Base-by-base conservation (phyloP, 768 basidiomycete genomes). In the Tricholoma flavovirens region DNA sequence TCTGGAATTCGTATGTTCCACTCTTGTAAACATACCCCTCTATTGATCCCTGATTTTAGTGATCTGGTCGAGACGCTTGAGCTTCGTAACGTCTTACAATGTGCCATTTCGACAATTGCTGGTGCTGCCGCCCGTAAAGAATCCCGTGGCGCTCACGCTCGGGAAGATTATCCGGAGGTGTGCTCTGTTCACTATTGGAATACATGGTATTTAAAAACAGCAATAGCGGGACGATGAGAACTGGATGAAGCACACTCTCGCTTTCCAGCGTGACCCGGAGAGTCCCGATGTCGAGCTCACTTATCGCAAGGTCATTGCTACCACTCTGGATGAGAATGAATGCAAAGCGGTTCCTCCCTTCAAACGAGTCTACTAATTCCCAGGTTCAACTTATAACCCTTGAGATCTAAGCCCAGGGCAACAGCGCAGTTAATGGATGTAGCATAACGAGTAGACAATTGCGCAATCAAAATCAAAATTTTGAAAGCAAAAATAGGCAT, bases 41-140 rank as follows among this genome's bases (percentile, higher is more conserved):
- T 33, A 56, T 30, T 30, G n/a, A 49, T 30, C 33, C 59, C 48
- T n/a, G 40, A 21, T 59, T 57, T 3, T 62, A 95, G 93, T 62
- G 97, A 99, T 70, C 86, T 99, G 56, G 81, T 98, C 59, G 97
- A 99, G 76, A 98, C 95, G 9, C 82, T 98, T 54, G 97, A 99
- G 71, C 86, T 98, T 38, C 88, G 95, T 71, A 99, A 98, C 75
- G 77, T 97, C 61, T 81, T 97, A 66, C 94, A 96, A 69, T 91
- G 89, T 67, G 97, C 97, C 58, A 83, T 94, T 58, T 96, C 98
- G 74, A 98, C 97, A 54, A 94, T 98, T 67, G 87, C 86, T 10
- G 86, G 90, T 49, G 93, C 92, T 17, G 90, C 90, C 52, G 93
- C 93, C 53, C 89, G 96, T 64, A 92, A 94, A 76, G 97, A 98